A percentile compares a stretch with the other conserved stretches of the same genome.
These are phyloP conservation scores for Jackrogersella multiformis DNA, from an alignment of 495 filamentous ascomycete species.

Conservation along the genomic window DNA sequence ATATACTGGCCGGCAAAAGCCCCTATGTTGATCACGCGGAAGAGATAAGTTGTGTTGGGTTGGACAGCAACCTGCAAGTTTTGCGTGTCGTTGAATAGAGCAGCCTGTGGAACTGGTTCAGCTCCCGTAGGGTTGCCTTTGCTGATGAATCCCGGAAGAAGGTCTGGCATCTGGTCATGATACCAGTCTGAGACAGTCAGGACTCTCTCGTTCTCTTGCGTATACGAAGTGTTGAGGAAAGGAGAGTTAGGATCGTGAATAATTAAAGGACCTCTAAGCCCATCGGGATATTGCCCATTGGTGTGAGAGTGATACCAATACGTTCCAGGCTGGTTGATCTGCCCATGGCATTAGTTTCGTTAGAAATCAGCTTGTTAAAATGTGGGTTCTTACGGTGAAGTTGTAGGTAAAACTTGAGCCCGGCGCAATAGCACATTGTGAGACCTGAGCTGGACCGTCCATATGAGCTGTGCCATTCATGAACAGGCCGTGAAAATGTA, in stretches of 20 bases:
- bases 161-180: conserved; percentile 66
- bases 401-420: conserved; percentile 75
- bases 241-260: conserved; percentile 72
- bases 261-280: conserved; percentile 74
- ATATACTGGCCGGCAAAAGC: conserved; percentile 75
- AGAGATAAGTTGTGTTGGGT: conserved; percentile 81
- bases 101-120: conserved; percentile 73
- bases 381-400: conserved; percentile 67
- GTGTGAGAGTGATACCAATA: conserved; percentile 88
- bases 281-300: conserved; percentile 77
- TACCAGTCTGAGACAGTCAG: conserved; percentile 76
- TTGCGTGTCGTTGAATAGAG: conserved; percentile 75
- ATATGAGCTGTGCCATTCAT: conserved; percentile 76
- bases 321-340: conserved; percentile 74
- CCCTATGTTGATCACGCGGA: conserved; percentile 77
- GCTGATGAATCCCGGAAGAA: conserved; percentile 66
- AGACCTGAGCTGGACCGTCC: conserved; percentile 74
- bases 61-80: conserved; percentile 60
- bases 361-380: neutral
- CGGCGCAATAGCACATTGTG: conserved; percentile 73
- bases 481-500: conserved; percentile 82
- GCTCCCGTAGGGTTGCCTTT: conserved; percentile 66
- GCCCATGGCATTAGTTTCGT: conserved; percentile 13
- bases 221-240: conserved; percentile 52
- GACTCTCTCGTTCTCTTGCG: conserved; percentile 73